Conservation (phyloP, 352 stramenopile genomes). For the Phytophthora melonis region DNA sequence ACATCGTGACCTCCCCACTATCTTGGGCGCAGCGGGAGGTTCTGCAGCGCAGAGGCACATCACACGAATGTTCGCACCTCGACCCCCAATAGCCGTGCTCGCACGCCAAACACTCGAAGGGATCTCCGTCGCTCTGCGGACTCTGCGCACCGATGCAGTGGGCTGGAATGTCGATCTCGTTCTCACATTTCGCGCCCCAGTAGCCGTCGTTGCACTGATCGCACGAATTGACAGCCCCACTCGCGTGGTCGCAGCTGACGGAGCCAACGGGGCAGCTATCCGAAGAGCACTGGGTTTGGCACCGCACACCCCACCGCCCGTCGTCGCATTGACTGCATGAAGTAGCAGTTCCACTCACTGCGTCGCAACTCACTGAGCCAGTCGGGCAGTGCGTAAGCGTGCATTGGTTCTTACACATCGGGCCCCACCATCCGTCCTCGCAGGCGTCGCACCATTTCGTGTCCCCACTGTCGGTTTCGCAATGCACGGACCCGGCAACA, state of each 20-base stretch:
- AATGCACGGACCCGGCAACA: no score
- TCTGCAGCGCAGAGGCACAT: not conserved
- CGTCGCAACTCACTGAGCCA: not conserved
- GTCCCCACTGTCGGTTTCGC: no score
- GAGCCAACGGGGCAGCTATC: not conserved
- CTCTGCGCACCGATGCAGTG: not conserved
- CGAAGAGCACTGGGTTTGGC: not conserved
- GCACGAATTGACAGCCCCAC: not conserved
- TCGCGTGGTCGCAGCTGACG: not conserved
- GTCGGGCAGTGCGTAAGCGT: not conserved
- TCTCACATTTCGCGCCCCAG: not conserved
- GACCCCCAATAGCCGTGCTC: not conserved
- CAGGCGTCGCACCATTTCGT: no score
- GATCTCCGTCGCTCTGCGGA: not conserved
- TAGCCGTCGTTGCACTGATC: not conserved
- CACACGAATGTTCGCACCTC: not conserved
- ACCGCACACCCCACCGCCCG: not conserved
- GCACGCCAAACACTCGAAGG: not conserved
- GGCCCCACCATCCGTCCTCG: not conserved
- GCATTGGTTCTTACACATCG: no score
- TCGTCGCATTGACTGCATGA: not conserved
- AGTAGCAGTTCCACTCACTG: not conserved
- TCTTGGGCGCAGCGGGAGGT: constrained; percentile 1
- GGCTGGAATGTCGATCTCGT: not conserved
- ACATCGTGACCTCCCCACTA: not conserved